phyloP scores from a whole-genome alignment of 805 yeast species.

The Wickerhamomyces rabaulensis region DNA sequence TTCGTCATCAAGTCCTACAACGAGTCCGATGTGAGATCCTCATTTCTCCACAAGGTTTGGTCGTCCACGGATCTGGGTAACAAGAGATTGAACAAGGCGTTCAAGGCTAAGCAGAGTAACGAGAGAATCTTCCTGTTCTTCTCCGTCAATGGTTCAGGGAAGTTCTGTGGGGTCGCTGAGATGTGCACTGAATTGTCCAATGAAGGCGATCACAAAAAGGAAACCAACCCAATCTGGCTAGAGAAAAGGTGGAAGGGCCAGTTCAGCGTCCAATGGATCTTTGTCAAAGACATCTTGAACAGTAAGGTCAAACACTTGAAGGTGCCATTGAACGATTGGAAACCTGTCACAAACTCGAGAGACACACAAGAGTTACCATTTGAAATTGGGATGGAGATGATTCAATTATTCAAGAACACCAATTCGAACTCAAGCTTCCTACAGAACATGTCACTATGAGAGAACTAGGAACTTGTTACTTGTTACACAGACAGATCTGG shows the following conservation, averaged over 20 bases:
- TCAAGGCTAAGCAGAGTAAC: constrained; percentile 9
- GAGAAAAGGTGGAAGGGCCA: constrained; percentile 46
- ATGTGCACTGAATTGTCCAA: constrained; percentile 35
- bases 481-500: too few relatives aligned
- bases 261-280: constrained; percentile 50
- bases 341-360: constrained; percentile 53
- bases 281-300: constrained; percentile 47
- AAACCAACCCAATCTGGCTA: constrained; percentile 33
- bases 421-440: constrained; percentile 16
- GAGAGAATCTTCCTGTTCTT: constrained; percentile 44
- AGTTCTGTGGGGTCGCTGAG: constrained; percentile 54
- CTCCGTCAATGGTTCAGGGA: constrained; percentile 54
- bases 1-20: constrained; percentile 54
- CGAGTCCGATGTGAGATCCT: constrained; percentile 42
- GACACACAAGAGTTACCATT: constrained; percentile 57
- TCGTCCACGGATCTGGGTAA: constrained; percentile 56
- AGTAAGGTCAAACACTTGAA: constrained; percentile 38
- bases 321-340: constrained; percentile 40
- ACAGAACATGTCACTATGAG: constrained; percentile 1
- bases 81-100: constrained; percentile 44
- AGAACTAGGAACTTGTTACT: neutral
- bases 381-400: constrained; percentile 41
- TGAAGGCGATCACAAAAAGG: constrained; percentile 26
- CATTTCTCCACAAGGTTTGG: constrained; percentile 49
- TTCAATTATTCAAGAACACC: constrained; percentile 34